Base-by-base conservation (phyloP, 768 basidiomycete genomes). In the Pisolithus marmoratus region DNA sequence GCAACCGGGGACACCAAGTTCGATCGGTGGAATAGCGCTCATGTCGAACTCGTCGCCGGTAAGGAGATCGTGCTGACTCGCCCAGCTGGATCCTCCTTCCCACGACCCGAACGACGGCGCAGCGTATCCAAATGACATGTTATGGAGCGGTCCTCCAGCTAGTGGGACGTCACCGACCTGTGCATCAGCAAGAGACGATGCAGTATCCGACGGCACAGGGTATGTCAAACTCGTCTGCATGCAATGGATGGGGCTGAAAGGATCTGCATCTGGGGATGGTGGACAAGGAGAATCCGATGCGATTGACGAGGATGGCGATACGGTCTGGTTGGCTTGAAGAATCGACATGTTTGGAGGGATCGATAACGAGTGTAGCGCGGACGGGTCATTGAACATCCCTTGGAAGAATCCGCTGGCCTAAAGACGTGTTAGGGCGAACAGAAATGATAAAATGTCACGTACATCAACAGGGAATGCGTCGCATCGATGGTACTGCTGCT, bases 31-130 rank as follows among this genome's bases (percentile, higher is more conserved):
- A 56, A 87, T 87, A 22, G 81, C 70, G 57, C 60, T 68, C 56
- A 87, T 65, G 60, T 86, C 84, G 62, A 86, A 87, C 67, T 87
- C 85, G 63, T 84, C 82, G 50, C 74, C 76, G 37, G 70, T 70
- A 42, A 86, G 68, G 50, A 71, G 57, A 46, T 69, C 64, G 57
- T 56, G 22, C 59, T 74, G 53, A 63, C 60, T 61, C 7, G 62
- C 64, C 72, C 73, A 74, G 49, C 68, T 52, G 26, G 61, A 49
- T 27, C 60, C 56, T 5, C 62, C 50, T 3, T 63, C 64, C 68
- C 71, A 74, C 46, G 66, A 57, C n/a, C 26, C 24, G 17, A 45
- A 45, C 54, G 65, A 72, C 1, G 60, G 47, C 29, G 62, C 46
- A 34, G 34, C 34, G 40, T 70, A 71, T 15, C 59, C 66, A 34